Conservation (phyloP, 2,329 filamentous ascomycete genomes). For the Endothia cerciana region DNA sequence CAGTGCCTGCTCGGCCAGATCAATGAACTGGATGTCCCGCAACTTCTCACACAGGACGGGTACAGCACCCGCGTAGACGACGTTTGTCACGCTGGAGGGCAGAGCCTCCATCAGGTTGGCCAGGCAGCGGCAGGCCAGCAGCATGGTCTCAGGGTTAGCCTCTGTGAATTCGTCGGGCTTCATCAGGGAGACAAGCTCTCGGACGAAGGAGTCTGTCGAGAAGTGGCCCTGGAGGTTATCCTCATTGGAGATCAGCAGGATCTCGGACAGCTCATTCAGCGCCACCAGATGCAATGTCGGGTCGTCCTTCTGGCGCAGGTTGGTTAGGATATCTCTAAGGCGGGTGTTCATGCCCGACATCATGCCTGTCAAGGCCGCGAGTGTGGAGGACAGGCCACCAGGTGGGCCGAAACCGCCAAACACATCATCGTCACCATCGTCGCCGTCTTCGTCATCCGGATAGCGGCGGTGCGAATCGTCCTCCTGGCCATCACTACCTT, state of each 20-base stretch:
- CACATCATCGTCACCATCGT: slow-evolving; percentile 65
- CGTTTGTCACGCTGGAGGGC: slow-evolving; percentile 88
- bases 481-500: slow-evolving; percentile 46
- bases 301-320: slow-evolving; percentile 82
- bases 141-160: slow-evolving; percentile 96
- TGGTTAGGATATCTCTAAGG: slow-evolving; percentile 75
- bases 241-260: slow-evolving; percentile 92
- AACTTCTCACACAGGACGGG: slow-evolving; percentile 94
- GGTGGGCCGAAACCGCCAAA: slow-evolving; percentile 70
- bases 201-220: slow-evolving; percentile 90
- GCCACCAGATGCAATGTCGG: slow-evolving; percentile 88
- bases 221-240: slow-evolving; percentile 96
- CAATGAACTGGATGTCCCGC: slow-evolving; percentile 94
- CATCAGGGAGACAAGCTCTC: slow-evolving; percentile 91
- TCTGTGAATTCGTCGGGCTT: slow-evolving; percentile 82
- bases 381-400: slow-evolving; percentile 74
- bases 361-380: slow-evolving; percentile 88
- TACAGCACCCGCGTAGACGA: slow-evolving; percentile 96
- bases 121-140: slow-evolving; percentile 91
- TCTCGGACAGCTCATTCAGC: slow-evolving; percentile 89
- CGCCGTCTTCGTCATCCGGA: slow-evolving; percentile 56
- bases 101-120: slow-evolving; percentile 98
- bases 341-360: slow-evolving; percentile 83
- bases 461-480: slow-evolving; percentile 50
- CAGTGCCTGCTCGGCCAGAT: slow-evolving; percentile 93